Evolutionary conservation across 306 rosid genomes (phyloP), one percentile per base, ranked within the genome.

Genomic region (Arachis stenosperma): DNA sequence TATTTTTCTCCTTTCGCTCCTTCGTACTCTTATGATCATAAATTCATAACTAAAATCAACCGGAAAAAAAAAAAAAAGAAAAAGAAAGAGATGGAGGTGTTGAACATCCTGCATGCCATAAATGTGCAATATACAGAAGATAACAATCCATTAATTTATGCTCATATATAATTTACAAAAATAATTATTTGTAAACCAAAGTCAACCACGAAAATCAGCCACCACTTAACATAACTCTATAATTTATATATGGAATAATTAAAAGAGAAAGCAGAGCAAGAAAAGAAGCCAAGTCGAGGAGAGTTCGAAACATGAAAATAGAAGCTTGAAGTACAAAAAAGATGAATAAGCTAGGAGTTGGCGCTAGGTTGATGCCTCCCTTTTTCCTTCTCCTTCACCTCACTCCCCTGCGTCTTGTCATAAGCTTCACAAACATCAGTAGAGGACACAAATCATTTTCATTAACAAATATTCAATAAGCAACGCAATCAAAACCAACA

Each of bases 321-420:
- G 4, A 3, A 51, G 15, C 69, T 41, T 17, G 42, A 55, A 55
- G 27, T 15, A 65, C 29, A 54, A 7, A 15, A 22, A 13, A 46
- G 6, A 47, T 13, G 40, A 60, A 65, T 7, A 74, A 51, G n/a
- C 64, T 73, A 73, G 37, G 65, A 56, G 54, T 39, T 60, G 71
- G 73, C 70, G 55, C 15, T 70, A 57, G 83, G 22, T 44, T 93
- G 98, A 76, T 84, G 84, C 73, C 96, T 79, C 0, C 77, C 76
- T 14, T 69, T 86, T 75, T 90, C 97, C 87, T 87, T 90, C 85
- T 93, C 97, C 87, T 93, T 93, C 85, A 93, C 96, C 71, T 85
- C 97, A 42, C 96, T 86, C 47, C 98, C 97, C 40, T 93, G 98
- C 7, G 86, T 81, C 90, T 74, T 93, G 91, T 90, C 98, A 67